phyloP scores from a whole-genome alignment of 768 basidiomycete genomes.

The Tulasnella sp. region DNA sequence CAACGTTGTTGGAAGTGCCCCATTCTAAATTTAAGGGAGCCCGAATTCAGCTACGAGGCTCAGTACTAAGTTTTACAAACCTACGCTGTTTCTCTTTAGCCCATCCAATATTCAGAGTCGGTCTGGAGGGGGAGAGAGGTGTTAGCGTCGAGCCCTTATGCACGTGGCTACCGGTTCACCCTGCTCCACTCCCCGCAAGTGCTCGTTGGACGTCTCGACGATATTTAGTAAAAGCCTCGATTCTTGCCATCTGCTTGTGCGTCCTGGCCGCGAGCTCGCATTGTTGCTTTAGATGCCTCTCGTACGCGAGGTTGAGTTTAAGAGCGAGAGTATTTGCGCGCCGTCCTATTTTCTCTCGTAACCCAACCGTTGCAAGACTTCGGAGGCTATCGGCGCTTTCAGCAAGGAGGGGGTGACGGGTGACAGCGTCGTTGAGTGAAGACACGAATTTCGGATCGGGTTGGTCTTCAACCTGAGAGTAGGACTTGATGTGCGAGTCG shows the following conservation, averaged over 20 bases:
- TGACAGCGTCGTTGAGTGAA: neutral
- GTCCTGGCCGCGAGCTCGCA: neutral
- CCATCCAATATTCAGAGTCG: neutral
- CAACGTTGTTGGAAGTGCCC: neutral
- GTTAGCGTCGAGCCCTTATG: neutral
- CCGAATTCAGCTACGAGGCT: neutral
- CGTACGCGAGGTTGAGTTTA: neutral
- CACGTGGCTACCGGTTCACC: neutral
- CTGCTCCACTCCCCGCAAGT: neutral
- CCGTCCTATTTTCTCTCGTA: neutral
- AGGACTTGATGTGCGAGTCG: neutral
- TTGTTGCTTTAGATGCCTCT: neutral
- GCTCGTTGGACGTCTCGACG: neutral
- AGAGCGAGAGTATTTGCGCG: neutral
- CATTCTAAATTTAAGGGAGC: neutral
- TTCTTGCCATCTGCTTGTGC: neutral
- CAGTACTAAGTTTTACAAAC: neutral
- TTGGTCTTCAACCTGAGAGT: neutral
- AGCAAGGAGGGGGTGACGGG: neutral
- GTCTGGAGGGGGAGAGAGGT: neutral
- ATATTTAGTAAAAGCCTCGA: neutral
- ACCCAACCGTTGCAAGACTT: neutral
- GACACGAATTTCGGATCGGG: neutral
- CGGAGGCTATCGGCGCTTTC: neutral
- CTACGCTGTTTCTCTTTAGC: neutral